These are phyloP conservation scores for Paecilomyces variotii DNA, from an alignment of 2,329 filamentous ascomycete genomes.

Conservation along the genomic window DNA sequence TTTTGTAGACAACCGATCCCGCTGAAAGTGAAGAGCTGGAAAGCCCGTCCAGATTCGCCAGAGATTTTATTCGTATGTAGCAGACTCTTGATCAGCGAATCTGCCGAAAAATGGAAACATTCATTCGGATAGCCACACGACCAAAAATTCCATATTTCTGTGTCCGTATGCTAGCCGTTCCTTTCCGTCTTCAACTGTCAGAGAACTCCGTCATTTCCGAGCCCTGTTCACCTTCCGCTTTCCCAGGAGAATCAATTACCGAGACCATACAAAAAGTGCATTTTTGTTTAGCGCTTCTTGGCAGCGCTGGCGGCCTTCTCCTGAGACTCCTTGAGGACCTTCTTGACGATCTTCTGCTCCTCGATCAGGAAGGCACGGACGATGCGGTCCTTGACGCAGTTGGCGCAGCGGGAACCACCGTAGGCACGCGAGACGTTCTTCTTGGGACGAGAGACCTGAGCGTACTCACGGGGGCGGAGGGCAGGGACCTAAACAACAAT, in stretches of 20 bases:
- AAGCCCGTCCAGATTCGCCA: slow-evolving; percentile 11
- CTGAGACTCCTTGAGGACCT: slow-evolving; percentile 97
- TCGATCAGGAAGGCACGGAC: slow-evolving; percentile 98
- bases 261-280: slow-evolving; percentile 19
- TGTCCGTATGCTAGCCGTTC: slow-evolving; percentile 22
- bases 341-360: slow-evolving; percentile 99
- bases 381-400: slow-evolving; percentile 96
- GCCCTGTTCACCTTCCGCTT: background rate
- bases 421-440: slow-evolving; percentile 99
- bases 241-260: slow-evolving; percentile 16
- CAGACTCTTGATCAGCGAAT: slow-evolving; percentile 7
- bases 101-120: slow-evolving; percentile 13
- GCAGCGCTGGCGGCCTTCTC: slow-evolving; percentile 46
- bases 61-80: slow-evolving; percentile 7
- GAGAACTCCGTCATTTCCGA: slow-evolving; percentile 15
- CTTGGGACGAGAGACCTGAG: slow-evolving; percentile 94
- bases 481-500: slow-evolving; percentile 67
- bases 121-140: slow-evolving; percentile 26
- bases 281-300: slow-evolving; percentile 36
- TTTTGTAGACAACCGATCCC: slow-evolving; percentile 9
- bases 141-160: slow-evolving; percentile 8
- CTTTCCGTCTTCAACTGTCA: slow-evolving; percentile 20
- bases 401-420: slow-evolving; percentile 95
- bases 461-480: slow-evolving; percentile 96
- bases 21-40: slow-evolving; percentile 9